Evolutionary conservation across 306 rosid species (phyloP).

Genomic region (Rosa multiflora): DNA sequence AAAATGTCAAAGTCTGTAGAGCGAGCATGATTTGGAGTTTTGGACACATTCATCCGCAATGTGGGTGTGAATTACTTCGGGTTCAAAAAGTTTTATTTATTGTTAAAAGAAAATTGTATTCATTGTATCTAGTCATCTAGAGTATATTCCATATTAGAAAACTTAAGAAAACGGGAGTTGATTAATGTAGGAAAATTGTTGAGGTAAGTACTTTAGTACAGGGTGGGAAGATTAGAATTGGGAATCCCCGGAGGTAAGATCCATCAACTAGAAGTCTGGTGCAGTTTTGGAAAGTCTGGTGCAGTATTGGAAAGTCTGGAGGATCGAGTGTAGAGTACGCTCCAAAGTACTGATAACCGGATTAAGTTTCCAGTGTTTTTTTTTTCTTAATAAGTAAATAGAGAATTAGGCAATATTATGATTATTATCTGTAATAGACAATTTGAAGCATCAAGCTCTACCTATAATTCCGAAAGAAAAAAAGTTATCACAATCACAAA

Average conservation of each 20-base stretch:
- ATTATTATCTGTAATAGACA: too few relatives aligned
- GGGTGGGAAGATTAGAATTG: neutral
- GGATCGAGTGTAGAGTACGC: too few relatives aligned
- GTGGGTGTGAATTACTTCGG: neutral
- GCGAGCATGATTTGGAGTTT: neutral
- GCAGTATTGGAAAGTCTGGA: neutral
- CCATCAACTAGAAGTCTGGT: neutral
- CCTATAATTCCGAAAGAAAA: too few relatives aligned
- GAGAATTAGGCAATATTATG: neutral
- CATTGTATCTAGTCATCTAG: neutral
- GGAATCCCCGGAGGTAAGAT: neutral
- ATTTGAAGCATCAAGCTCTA: too few relatives aligned
- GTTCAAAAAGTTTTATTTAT: neutral
- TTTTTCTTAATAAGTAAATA: too few relatives aligned
- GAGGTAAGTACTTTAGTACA: neutral
- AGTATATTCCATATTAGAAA: neutral
- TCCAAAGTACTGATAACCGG: neutral
- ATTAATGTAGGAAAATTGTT: neutral
- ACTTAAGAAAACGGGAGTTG: neutral
- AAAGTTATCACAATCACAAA: too few relatives aligned
- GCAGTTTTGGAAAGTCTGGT: neutral
- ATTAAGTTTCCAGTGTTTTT: too few relatives aligned
- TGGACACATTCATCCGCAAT: neutral
- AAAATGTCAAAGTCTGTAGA: constrained; percentile 5
- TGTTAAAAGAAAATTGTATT: neutral